Percentiles rank a stretch among this genome's conserved stretches.
Evolutionary conservation across 306 rosid species (phyloP).

Genomic region (Dryas alaskensis): DNA sequence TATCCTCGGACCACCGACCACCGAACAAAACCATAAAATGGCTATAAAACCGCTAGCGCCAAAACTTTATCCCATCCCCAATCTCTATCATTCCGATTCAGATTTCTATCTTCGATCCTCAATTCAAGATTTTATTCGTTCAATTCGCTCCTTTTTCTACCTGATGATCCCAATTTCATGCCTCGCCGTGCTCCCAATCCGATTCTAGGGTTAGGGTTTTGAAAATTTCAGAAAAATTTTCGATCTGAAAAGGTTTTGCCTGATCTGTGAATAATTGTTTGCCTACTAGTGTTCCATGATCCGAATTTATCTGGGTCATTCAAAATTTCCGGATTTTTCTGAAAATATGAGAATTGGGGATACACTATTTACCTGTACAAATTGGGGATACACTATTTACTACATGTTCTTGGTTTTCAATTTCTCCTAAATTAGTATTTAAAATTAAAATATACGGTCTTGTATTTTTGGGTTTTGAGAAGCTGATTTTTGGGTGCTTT

Average conservation of each 20-base stretch:
- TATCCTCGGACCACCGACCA: background rate
- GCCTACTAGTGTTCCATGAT: background rate
- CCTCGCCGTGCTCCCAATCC: background rate
- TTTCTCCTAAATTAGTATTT: background rate
- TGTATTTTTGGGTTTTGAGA: conserved; percentile 1
- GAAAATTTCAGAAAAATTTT: background rate
- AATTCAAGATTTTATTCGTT: conserved; percentile 11
- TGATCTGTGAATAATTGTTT: background rate
- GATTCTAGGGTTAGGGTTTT: conserved; percentile 33
- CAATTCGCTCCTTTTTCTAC: conserved; percentile 7
- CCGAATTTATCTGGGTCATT: background rate
- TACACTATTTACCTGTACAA: background rate
- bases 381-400: background rate
- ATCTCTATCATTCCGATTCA: background rate
- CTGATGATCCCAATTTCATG: conserved; percentile 5
- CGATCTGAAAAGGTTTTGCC: conserved; percentile 1
- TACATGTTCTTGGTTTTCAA: background rate
- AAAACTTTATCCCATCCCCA: conserved; percentile 17
- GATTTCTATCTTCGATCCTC: background rate
- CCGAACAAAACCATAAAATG: conserved; percentile 10
- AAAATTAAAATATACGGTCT: background rate
- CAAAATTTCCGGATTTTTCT: background rate
- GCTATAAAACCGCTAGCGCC: conserved; percentile 4
- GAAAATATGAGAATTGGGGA: conserved; percentile 8
- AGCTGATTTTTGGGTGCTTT: conserved; percentile 10